Evolutionary conservation across 352 stramenopile species (phyloP).

Genomic region (Phytophthora sojae): DNA sequence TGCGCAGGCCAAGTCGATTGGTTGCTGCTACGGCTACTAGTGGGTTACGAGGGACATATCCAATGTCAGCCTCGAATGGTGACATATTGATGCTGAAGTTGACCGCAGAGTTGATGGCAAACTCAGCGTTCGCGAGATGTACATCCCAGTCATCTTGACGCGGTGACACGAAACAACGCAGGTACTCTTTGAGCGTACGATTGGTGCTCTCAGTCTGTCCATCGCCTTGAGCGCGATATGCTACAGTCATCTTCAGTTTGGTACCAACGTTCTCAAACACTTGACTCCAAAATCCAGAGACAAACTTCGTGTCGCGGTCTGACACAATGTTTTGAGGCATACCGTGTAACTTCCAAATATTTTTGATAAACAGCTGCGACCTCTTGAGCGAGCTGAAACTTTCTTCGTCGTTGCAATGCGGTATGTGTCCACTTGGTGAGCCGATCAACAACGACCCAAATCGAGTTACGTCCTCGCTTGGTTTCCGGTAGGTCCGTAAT

Average conservation of each 20-base stretch:
- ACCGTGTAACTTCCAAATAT: not conserved
- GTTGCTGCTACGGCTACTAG: not conserved
- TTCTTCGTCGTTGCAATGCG: slow-evolving; percentile 12
- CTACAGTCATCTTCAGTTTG: not conserved
- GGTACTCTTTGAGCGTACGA: not conserved
- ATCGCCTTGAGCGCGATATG: not conserved
- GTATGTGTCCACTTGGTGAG: not conserved
- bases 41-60: not conserved
- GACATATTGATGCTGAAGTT: not conserved
- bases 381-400: not conserved
- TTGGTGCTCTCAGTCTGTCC: not conserved
- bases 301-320: not conserved
- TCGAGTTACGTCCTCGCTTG: slow-evolving; percentile 1
- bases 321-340: not conserved
- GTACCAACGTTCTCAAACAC: not conserved
- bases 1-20: not conserved
- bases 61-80: not conserved
- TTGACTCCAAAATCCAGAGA: slow-evolving; percentile 8
- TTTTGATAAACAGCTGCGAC: slow-evolving; percentile 4
- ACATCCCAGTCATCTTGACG: not conserved
- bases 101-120: not conserved
- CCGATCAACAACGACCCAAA: not conserved
- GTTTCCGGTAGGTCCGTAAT: slow-evolving; percentile 8
- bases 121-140: not conserved
- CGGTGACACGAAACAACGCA: not conserved